Base-by-base conservation (phyloP, 2,329 filamentous ascomycete species). In the Verticillium nonalfalfae region DNA sequence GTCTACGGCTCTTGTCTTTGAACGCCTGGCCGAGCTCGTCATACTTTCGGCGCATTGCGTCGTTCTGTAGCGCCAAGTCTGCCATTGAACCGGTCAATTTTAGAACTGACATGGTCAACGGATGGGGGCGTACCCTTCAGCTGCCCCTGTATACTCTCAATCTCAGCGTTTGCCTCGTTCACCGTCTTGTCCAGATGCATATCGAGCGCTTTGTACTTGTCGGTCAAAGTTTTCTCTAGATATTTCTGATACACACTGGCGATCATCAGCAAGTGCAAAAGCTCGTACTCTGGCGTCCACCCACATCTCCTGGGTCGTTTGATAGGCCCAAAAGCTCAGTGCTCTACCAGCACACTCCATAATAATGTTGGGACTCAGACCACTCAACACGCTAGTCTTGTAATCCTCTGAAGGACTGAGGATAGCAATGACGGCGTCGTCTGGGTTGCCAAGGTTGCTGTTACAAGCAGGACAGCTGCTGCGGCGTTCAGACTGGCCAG, bases 341-440 rank as follows among this genome's bases (percentile, higher is more conserved):
- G 89, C 92, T 66, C 90, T 83, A 5, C 89, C 87, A 26, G 91
- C 90, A 73, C 92, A 96, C 68, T 97, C 93, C 83, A 96, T 92
- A 65, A 97, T 90, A 35, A 88, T 81, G 38, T 83, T 88, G 1
- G 94, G 94, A 63, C 86, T 90, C 1, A 97, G 77, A 0, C 94
- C 94, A 69, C 90, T 92, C 11, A 97, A 79, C 0, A 96, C 85
- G 63, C 88, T 93, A 0, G 90, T 92, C 74, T 96, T 96, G 79
- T 95, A 96, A 66, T 96, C 92, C 69, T 97, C 93, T 0, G 86
- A 88, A 0, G 92, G 92, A 63, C 88, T 90, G 50, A 97, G 80
- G 35, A 86, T 82, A 1, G 88, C 84, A 21, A 88, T 79, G 10
- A 90, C 85, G 4, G 87, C 90, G 76, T 96, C 91, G 67, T 96